These are phyloP conservation scores for Podospora conica DNA, from an alignment of 495 filamentous ascomycete species.

Conservation along the genomic window DNA sequence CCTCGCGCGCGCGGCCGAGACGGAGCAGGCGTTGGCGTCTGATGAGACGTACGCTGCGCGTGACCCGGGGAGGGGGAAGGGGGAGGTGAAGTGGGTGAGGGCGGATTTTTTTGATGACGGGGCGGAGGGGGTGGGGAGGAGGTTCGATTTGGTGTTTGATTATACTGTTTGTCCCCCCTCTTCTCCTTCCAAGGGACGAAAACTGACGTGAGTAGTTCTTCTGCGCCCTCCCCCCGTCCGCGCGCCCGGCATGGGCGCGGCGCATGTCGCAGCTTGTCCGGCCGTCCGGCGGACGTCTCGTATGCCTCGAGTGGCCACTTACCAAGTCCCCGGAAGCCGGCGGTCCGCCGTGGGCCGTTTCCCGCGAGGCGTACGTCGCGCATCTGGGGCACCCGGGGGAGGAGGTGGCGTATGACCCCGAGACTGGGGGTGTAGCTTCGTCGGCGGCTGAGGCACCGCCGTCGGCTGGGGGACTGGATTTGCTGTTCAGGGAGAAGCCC, in stretches of 20 bases:
- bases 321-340: slow-evolving; percentile 54
- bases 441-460: not conserved
- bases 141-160: slow-evolving; percentile 78
- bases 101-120: slow-evolving; percentile 68
- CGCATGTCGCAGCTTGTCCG: slow-evolving; percentile 59
- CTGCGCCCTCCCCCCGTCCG: slow-evolving; percentile 60
- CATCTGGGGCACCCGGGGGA: slow-evolving; percentile 61
- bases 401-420: slow-evolving; percentile 54
- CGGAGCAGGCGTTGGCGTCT: slow-evolving; percentile 29
- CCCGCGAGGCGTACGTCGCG: slow-evolving; percentile 57
- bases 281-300: slow-evolving; percentile 53
- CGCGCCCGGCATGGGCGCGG: slow-evolving; percentile 64
- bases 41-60: slow-evolving; percentile 39
- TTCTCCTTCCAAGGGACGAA: too few relatives aligned
- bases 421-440: slow-evolving; percentile 42
- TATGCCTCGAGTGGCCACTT: slow-evolving; percentile 79
- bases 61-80: slow-evolving; percentile 42
- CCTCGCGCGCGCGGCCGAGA: slow-evolving; percentile 46
- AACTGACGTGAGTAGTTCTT: slow-evolving; percentile 56
- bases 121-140: slow-evolving; percentile 30
- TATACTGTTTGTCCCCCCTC: slow-evolving; percentile 58
- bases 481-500: slow-evolving; percentile 37
- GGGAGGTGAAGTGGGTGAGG: slow-evolving; percentile 51
- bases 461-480: not conserved
- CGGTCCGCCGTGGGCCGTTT: slow-evolving; percentile 66